phyloP scores from a whole-genome alignment of 257 asterid species.

The Parsonsia alboflavescens region DNA sequence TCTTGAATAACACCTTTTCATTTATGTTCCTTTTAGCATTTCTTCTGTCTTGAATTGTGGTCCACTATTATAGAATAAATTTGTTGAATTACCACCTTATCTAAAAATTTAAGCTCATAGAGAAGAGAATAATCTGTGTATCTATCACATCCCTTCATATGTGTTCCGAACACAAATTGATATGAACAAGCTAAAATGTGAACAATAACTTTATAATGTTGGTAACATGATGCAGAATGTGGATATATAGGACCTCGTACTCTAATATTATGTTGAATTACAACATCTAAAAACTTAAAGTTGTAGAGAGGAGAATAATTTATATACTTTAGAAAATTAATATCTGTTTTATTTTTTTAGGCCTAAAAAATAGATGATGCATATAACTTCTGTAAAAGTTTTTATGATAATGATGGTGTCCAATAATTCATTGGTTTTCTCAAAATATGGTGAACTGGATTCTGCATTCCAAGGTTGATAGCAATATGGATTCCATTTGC shows the following conservation, averaged over 20 bases:
- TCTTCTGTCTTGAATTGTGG: background rate
- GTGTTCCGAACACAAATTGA: background rate
- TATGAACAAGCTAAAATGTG: background rate
- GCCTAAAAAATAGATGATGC: background rate
- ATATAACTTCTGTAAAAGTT: background rate
- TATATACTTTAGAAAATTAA: background rate
- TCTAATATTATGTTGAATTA: background rate
- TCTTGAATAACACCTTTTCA: background rate
- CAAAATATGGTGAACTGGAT: background rate
- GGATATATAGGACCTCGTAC: background rate
- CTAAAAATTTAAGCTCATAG: background rate
- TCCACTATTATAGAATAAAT: background rate
- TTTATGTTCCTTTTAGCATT: background rate
- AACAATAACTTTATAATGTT: background rate
- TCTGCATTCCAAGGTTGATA: background rate
- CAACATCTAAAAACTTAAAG: background rate
- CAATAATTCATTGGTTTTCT: background rate
- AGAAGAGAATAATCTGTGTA: background rate
- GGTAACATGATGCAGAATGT: background rate
- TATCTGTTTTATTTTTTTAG: no score
- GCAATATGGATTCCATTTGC: background rate
- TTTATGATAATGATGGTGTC: background rate
- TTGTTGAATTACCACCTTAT: background rate
- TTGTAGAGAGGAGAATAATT: background rate
- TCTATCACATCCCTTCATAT: background rate